These are phyloP conservation scores for Amaranthus hypochondriacus DNA, from an alignment of 148 eudicot genomes.

Conservation along the genomic window DNA sequence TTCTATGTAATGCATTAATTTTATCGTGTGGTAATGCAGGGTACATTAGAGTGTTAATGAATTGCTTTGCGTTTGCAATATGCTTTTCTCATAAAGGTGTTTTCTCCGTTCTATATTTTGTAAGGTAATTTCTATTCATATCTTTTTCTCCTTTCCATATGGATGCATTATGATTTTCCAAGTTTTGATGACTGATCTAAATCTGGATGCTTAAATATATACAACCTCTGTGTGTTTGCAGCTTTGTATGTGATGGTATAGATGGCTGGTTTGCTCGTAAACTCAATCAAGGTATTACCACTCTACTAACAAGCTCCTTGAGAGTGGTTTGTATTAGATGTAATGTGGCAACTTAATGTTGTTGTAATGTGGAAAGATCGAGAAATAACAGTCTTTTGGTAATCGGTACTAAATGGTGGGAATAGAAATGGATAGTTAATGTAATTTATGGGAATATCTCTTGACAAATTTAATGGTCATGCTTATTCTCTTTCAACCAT, in stretches of 20 bases:
- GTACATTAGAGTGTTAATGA: slow-evolving; percentile 71
- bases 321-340: too few relatives aligned
- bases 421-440: too few relatives aligned
- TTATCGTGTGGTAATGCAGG: slow-evolving; percentile 40
- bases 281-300: slow-evolving; percentile 76
- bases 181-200: neutral
- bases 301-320: too few relatives aligned
- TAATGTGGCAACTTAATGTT: too few relatives aligned
- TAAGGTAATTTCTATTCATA: slow-evolving; percentile 40
- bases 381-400: too few relatives aligned
- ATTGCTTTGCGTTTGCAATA: slow-evolving; percentile 72
- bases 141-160: slow-evolving; percentile 8
- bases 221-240: slow-evolving; percentile 30
- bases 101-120: slow-evolving; percentile 68
- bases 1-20: neutral
- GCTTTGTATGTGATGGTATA: slow-evolving; percentile 91
- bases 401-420: too few relatives aligned
- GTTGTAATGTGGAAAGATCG: too few relatives aligned
- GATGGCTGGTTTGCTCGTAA: slow-evolving; percentile 99
- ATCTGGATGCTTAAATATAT: slow-evolving; percentile 13
- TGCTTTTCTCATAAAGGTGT: slow-evolving; percentile 68
- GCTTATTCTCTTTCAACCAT: too few relatives aligned
- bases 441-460: too few relatives aligned
- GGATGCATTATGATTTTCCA: neutral
- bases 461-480: too few relatives aligned